phyloP scores from a whole-genome alignment of 352 stramenopile genomes.

The Globisporangium abappressorium region DNA sequence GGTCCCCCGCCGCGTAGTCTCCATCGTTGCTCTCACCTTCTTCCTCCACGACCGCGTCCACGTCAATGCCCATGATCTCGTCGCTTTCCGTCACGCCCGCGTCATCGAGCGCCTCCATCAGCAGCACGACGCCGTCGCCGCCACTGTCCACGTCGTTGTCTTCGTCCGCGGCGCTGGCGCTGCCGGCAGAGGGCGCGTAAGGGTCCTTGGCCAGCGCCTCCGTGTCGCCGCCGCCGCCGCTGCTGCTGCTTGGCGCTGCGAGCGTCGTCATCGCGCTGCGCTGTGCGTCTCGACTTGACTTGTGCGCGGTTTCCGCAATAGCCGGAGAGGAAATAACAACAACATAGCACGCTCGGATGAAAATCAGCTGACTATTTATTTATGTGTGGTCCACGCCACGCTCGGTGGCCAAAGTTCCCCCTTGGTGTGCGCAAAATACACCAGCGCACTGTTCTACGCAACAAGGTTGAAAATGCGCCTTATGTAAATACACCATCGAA shows the following conservation, averaged over 20 bases:
- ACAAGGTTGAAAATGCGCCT: not conserved
- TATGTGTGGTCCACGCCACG: not conserved
- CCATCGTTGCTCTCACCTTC: slow-evolving; percentile 11
- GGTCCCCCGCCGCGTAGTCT: not conserved
- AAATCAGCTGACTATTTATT: slow-evolving; percentile 9
- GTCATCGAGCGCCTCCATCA: not conserved
- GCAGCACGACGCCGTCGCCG: not conserved
- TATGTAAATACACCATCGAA: not conserved
- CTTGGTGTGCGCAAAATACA: not conserved
- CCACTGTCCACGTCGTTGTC: not conserved
- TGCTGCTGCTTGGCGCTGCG: slow-evolving; percentile 4
- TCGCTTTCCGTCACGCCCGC: not conserved
- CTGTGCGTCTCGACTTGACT: not conserved
- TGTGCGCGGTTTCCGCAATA: not conserved
- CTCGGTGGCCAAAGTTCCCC: not conserved
- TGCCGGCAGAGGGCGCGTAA: not conserved
- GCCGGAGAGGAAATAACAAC: not conserved
- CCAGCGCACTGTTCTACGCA: not conserved
- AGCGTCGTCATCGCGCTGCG: slow-evolving; percentile 16
- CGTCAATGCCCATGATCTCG: not conserved
- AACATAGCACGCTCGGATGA: not conserved
- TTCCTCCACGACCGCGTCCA: slow-evolving; percentile 8
- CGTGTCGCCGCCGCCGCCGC: not conserved
- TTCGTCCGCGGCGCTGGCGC: not conserved
- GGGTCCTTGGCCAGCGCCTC: not conserved